Evolutionary conservation across 306 rosid species (phyloP).

Genomic region (Betula pendula): DNA sequence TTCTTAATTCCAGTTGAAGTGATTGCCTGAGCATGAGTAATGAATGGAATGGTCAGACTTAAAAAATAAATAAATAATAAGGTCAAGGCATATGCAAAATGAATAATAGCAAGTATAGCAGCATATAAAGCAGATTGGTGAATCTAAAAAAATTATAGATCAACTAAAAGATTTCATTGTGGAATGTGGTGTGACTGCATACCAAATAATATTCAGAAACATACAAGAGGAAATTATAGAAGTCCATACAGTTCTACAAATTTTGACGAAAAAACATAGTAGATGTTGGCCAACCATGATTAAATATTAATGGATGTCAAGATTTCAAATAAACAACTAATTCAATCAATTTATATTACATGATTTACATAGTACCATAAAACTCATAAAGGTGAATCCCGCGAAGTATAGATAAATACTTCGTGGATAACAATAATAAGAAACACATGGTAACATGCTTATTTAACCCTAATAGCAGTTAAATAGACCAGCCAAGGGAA

Average conservation of each 20-base stretch:
- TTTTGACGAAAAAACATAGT: background rate
- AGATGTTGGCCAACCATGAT: background rate
- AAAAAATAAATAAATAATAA: background rate
- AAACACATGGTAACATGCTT: background rate
- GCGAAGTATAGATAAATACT: background rate
- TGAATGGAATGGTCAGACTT: conserved; percentile 9
- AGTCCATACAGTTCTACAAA: background rate
- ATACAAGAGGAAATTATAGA: background rate
- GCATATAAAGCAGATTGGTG: background rate
- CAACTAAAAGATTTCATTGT: background rate
- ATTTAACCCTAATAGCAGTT: background rate
- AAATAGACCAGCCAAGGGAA: background rate
- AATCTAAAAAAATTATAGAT: conserved; percentile 4
- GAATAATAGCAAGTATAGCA: background rate
- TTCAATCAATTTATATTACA: background rate
- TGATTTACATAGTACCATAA: background rate
- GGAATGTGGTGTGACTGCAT: background rate
- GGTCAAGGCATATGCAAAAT: background rate
- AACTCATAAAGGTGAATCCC: background rate
- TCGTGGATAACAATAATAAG: background rate
- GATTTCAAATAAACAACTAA: background rate
- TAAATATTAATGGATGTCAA: background rate
- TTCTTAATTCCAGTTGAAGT: conserved; percentile 79
- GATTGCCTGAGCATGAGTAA: conserved; percentile 55
- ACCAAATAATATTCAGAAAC: background rate